Evolutionary conservation across 2,329 filamentous ascomycete species (phyloP), one percentile per base, ranked within the genome.

Genomic region (Ceratocystis destructans): DNA sequence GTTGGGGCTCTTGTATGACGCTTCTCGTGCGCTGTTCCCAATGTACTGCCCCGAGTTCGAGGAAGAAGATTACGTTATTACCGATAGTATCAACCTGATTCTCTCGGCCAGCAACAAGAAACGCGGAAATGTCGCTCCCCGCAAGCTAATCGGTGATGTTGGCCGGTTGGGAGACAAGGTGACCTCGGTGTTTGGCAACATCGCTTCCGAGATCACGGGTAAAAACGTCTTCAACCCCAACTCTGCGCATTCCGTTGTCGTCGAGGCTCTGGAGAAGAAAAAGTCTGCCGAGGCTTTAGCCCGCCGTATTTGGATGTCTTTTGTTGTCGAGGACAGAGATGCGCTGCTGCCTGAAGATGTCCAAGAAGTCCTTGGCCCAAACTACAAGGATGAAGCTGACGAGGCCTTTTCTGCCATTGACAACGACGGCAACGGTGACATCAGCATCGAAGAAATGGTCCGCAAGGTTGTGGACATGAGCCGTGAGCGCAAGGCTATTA

Each of bases 231-330:
- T 97, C 78, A 96, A 96, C 75, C 87, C 90, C 15, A 93, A 89
- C 72, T 89, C 91, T 4, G 87, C 92, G 0, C 92, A 96, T 74
- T 94, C 90, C 0, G 85, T 97, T 62, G 90, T 97, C 4, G 80
- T 95, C 12, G 86, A 95, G 73, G 94, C 93, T 7, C 80, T 97
- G 41, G 92, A 96, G 75, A 93, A 90, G 77, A 85, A 83, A 55
- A 81, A 82, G 68, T 89, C 90, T 5, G 90, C 91, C 0, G 92
- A 97, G 74, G 94, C 94, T n/a, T 79, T 97, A 67, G 92, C 90
- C n/a, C 87, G 85, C 70, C 88, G 94, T 72, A 87, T 97, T 69
- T 97, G 94, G 94, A 96, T 96, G 90, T 96, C 92, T 0, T 96
- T 96, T 73, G 94, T 96, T 1, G 85, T 94, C 3, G 93, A 97